A percentile compares a stretch with the other conserved stretches of the same genome.
Conservation (phyloP, 495 filamentous ascomycete genomes). For the Talaromyces thailandensis region DNA sequence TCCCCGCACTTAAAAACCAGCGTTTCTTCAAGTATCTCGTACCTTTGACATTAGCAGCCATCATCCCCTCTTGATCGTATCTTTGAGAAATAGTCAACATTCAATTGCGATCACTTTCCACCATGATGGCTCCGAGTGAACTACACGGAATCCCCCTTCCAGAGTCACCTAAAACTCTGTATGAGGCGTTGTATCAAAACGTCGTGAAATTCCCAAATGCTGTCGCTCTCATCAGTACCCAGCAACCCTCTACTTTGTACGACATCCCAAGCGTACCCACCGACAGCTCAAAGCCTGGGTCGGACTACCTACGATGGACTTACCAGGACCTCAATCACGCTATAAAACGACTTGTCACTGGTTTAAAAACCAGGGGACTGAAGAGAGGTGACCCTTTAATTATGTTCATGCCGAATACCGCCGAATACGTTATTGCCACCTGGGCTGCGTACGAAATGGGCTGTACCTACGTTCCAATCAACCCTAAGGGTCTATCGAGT, state of each 20-base stretch:
- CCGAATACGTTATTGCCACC: slow-evolving; percentile 14
- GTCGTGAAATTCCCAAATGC: neutral
- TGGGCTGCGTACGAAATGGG: slow-evolving; percentile 15
- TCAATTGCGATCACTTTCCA: neutral
- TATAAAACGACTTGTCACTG: slow-evolving; percentile 4
- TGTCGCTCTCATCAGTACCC: slow-evolving; percentile 10
- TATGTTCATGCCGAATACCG: slow-evolving; percentile 9
- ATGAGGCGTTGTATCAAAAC: slow-evolving; percentile 8
- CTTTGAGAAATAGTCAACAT: neutral
- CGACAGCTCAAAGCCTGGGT: neutral
- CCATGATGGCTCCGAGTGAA: slow-evolving; percentile 10
- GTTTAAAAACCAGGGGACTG: slow-evolving; percentile 5
- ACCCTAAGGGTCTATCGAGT: slow-evolving; percentile 8
- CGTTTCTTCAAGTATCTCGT: neutral
- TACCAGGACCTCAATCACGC: slow-evolving; percentile 9
- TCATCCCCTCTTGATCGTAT: neutral
- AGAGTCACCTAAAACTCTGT: neutral
- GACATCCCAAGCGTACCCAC: neutral
- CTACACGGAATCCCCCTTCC: slow-evolving; percentile 8
- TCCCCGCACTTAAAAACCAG: neutral
- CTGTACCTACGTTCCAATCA: slow-evolving; percentile 12
- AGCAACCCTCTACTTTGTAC: slow-evolving; percentile 9
- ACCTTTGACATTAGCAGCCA: neutral
- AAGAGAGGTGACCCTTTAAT: slow-evolving; percentile 8
- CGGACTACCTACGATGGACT: slow-evolving; percentile 13